phyloP scores from a whole-genome alignment of 345 rosid genomes.

The Salix dunnii region DNA sequence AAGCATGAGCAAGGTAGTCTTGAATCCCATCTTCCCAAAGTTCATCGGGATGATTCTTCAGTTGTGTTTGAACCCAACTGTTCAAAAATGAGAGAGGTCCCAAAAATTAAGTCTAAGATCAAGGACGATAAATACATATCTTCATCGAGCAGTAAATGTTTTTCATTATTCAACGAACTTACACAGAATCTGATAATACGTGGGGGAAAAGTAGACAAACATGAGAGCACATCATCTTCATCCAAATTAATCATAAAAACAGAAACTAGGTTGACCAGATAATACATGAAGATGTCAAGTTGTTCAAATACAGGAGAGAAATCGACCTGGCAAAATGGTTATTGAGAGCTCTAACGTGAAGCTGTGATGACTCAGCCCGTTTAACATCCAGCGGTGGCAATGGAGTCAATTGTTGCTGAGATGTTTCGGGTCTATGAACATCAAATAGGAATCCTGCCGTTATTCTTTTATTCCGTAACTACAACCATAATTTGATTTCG shows the following conservation, averaged over 20 bases:
- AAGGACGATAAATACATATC: background rate
- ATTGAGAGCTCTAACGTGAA: conserved; percentile 92
- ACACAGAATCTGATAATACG: background rate
- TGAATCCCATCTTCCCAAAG: conserved; percentile 92
- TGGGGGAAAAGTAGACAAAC: background rate
- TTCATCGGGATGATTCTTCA: conserved; percentile 94
- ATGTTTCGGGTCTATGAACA: conserved; percentile 46
- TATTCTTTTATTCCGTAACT: conserved; percentile 68
- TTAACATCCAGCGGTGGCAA: conserved; percentile 42
- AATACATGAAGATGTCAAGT: background rate
- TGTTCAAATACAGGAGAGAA: background rate
- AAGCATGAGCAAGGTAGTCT: conserved; percentile 77
- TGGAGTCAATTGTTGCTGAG: conserved; percentile 37
- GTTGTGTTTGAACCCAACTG: conserved; percentile 93
- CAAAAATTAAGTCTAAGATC: background rate
- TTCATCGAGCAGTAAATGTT: background rate
- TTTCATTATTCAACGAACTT: background rate
- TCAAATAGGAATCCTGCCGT: conserved; percentile 57
- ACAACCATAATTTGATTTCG: conserved; percentile 23
- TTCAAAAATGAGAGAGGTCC: conserved; percentile 16
- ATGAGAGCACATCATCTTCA: background rate
- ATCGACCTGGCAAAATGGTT: conserved; percentile 83
- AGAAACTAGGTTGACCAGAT: background rate
- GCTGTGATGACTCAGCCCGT: conserved; percentile 66
- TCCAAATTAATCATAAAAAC: background rate